Evolutionary conservation across 179 eudicot species (phyloP), one percentile per base, ranked within the genome.

Genomic region (Beta corolliflora): DNA sequence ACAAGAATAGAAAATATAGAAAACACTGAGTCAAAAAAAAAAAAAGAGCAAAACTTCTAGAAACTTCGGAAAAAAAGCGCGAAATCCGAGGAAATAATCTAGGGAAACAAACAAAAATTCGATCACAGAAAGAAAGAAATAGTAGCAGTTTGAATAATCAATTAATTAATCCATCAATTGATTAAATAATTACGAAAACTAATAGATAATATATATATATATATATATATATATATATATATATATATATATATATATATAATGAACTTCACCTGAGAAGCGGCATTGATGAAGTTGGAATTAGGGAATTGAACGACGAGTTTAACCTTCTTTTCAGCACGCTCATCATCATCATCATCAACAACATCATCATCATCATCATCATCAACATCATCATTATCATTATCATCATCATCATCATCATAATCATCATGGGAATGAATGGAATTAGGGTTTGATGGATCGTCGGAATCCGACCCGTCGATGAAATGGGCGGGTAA

Each of bases 321-420:
- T 81, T 89, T 91, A 68, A 90, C 92, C 83, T 93, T 93, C 84
- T 93, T 93, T 90, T 89, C 81, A 76, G 81, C 83, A 48, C 93
- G 66, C 80, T 91, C 91, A 70, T 81, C 87, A n/a, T 84, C 86
- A 46, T 83, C 86, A 5, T 73, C 48, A 36, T 44, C 73, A 12
- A 15, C 52, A 14, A 55, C 73, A 1, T 71, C 75, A 11, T 48
- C 58, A 10, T 21, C 58, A 11, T 13, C 67, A 29, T 31, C 31
- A 1, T 31, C 58, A 5, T 36, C 36, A 14, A 64, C 44, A 6
- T 64, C 80, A 25, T 25, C 29, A 25, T 25, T 25, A 25, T 25
- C 29, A 25, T 25, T 25, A 25, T 25, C 29, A 65, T 25, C 25
- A 8, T 46, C 29, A 21, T 71, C 75, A 10, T 48, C 31, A 54